These are phyloP conservation scores for Yarrowia porcina DNA, from an alignment of 805 yeast species.

Conservation along the genomic window DNA sequence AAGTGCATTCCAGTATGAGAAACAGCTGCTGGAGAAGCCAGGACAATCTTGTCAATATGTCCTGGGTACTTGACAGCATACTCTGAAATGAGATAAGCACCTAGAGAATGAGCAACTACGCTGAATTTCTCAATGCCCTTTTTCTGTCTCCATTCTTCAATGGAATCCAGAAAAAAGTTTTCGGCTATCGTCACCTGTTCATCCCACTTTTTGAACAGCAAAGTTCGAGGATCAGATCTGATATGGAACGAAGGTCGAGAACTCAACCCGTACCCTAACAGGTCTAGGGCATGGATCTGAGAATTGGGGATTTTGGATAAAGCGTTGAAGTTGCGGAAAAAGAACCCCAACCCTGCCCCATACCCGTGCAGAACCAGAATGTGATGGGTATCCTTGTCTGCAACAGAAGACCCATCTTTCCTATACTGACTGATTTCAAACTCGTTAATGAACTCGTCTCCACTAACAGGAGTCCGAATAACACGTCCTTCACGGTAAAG, in stretches of 20 bases:
- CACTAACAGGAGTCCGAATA: slow-evolving; percentile 52
- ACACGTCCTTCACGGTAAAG: slow-evolving; percentile 33
- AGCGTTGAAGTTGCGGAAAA: slow-evolving; percentile 61
- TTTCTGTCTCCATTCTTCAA: slow-evolving; percentile 56
- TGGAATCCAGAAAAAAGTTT: slow-evolving; percentile 59
- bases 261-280: slow-evolving; percentile 86
- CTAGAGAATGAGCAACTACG: slow-evolving; percentile 83
- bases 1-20: slow-evolving; percentile 44
- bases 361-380: slow-evolving; percentile 85
- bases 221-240: slow-evolving; percentile 30
- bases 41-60: slow-evolving; percentile 61
- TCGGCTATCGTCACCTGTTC: slow-evolving; percentile 51
- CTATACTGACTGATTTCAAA: slow-evolving; percentile 47
- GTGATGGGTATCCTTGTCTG: slow-evolving; percentile 45
- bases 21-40: slow-evolving; percentile 89
- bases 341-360: slow-evolving; percentile 87
- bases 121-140: slow-evolving; percentile 52
- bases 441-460: slow-evolving; percentile 64
- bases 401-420: slow-evolving; percentile 19
- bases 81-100: slow-evolving; percentile 75
- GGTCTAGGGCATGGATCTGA: slow-evolving; percentile 82
- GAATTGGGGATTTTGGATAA: slow-evolving; percentile 47
- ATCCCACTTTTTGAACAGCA: slow-evolving; percentile 24
- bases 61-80: slow-evolving; percentile 61
- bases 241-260: slow-evolving; percentile 64